Percentiles rank a stretch among this genome's conserved stretches.
These are phyloP conservation scores for Huntiella savannae DNA, from an alignment of 2,329 filamentous ascomycete genomes.

Conservation along the genomic window DNA sequence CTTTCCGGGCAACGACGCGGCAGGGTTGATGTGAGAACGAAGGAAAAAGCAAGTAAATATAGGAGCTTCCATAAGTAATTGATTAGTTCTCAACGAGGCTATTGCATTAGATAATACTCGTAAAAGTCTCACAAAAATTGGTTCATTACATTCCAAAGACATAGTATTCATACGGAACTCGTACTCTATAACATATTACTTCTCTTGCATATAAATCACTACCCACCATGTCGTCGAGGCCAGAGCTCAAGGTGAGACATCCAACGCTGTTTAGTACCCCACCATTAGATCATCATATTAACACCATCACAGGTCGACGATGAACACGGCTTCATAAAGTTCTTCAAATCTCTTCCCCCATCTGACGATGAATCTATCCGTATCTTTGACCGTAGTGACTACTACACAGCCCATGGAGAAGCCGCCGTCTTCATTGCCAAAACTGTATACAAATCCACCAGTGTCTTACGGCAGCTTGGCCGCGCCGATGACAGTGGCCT, in stretches of 20 bases:
- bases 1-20: not conserved
- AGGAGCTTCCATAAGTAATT: too few relatives aligned
- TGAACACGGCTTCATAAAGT: constrained; percentile 89
- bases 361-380: constrained; percentile 60
- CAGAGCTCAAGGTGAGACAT: constrained; percentile 44
- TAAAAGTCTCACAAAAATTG: not conserved
- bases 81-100: too few relatives aligned
- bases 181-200: not conserved
- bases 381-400: constrained; percentile 87
- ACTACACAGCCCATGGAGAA: constrained; percentile 81
- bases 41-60: constrained; percentile 4
- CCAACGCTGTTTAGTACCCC: not conserved
- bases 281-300: not conserved
- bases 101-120: too few relatives aligned
- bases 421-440: constrained; percentile 70
- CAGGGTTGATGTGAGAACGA: not conserved
- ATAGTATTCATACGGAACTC: not conserved
- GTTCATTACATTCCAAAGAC: not conserved
- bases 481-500: constrained; percentile 67
- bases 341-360: constrained; percentile 69
- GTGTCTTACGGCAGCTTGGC: constrained; percentile 78
- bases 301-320: constrained; percentile 56
- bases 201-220: too few relatives aligned
- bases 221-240: constrained; percentile 46
- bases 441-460: constrained; percentile 91